These are phyloP conservation scores for Fusarium oxysporum DNA, from an alignment of 2,329 filamentous ascomycete genomes.

Conservation along the genomic window DNA sequence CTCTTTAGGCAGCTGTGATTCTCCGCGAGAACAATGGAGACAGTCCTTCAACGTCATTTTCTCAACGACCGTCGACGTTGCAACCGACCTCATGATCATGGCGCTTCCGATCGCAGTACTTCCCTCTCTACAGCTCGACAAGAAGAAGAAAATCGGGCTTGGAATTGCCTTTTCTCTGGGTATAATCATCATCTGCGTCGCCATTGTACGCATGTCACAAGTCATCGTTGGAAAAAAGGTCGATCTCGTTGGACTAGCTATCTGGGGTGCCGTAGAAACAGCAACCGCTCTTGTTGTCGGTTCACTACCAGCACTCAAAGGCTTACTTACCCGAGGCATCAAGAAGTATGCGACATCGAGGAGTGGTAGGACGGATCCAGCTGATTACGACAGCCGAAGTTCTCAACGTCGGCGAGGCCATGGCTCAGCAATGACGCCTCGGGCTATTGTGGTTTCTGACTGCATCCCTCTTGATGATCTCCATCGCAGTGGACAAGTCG, in stretches of 20 bases:
- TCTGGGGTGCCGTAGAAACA: conserved; percentile 27
- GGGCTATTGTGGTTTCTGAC: background rate
- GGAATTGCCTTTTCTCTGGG: conserved; percentile 20
- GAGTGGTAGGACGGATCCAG: conserved; percentile 7
- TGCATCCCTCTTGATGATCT: conserved; percentile 15
- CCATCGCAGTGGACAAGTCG: background rate
- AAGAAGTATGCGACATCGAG: conserved; percentile 16
- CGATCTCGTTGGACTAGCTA: conserved; percentile 18
- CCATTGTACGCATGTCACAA: conserved; percentile 22
- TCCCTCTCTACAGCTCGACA: conserved; percentile 21
- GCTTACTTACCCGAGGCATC: conserved; percentile 12
- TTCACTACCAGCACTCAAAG: conserved; percentile 15
- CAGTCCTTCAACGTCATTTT: conserved; percentile 17
- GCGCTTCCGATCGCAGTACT: conserved; percentile 24
- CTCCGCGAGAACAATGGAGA: conserved; percentile 10
- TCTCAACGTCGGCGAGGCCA: conserved; percentile 6
- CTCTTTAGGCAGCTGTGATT: conserved; percentile 5
- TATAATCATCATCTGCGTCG: conserved; percentile 20
- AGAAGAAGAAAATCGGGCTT: conserved; percentile 24
- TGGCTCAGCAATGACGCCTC: conserved; percentile 9
- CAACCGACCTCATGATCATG: conserved; percentile 29
- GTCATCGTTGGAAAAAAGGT: conserved; percentile 22
- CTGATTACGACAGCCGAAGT: background rate
- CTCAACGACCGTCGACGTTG: conserved; percentile 22
- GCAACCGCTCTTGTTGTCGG: conserved; percentile 27